Evolutionary conservation across 2,329 filamentous ascomycete genomes (phyloP).

Genomic region (Cytospora schulzeri): DNA sequence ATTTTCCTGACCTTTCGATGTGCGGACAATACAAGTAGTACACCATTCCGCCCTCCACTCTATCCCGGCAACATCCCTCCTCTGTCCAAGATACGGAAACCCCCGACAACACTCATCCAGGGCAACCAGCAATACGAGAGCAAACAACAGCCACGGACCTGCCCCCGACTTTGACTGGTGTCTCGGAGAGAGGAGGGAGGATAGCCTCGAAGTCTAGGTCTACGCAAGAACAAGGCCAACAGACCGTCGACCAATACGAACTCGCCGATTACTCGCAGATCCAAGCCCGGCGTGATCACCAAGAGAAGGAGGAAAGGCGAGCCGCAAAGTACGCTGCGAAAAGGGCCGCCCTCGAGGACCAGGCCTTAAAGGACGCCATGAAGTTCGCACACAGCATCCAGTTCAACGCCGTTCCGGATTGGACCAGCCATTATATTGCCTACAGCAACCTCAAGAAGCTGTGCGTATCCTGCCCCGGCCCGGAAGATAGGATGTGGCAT

Average conservation of each 20-base stretch:
- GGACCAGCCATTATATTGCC: conserved; percentile 96
- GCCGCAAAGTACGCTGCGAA: conserved; percentile 60
- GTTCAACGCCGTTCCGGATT: conserved; percentile 99
- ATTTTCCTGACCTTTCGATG: not conserved
- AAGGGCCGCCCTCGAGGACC: conserved; percentile 69
- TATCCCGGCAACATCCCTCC: conserved; percentile 19
- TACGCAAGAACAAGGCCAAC: not conserved
- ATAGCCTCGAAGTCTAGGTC: conserved; percentile 7
- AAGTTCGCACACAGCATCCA: conserved; percentile 99
- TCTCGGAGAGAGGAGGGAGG: conserved; percentile 25
- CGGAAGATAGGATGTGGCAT: not conserved
- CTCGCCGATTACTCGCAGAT: conserved; percentile 44
- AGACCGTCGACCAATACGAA: conserved; percentile 39
- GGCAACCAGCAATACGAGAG: conserved; percentile 11
- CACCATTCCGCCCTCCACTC: conserved; percentile 23
- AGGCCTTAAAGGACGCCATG: conserved; percentile 70
- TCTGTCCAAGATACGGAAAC: conserved; percentile 20
- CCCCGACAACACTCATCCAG: conserved; percentile 8
- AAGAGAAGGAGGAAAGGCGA: conserved; percentile 39
- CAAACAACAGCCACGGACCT: conserved; percentile 13
- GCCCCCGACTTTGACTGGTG: conserved; percentile 19
- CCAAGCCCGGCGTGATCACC: conserved; percentile 34
- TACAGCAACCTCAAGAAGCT: conserved; percentile 99
- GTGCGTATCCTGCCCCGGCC: conserved; percentile 54
- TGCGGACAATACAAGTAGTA: conserved; percentile 25